phyloP scores from a whole-genome alignment of 495 filamentous ascomycete genomes.

The Amorphotheca resinae region DNA sequence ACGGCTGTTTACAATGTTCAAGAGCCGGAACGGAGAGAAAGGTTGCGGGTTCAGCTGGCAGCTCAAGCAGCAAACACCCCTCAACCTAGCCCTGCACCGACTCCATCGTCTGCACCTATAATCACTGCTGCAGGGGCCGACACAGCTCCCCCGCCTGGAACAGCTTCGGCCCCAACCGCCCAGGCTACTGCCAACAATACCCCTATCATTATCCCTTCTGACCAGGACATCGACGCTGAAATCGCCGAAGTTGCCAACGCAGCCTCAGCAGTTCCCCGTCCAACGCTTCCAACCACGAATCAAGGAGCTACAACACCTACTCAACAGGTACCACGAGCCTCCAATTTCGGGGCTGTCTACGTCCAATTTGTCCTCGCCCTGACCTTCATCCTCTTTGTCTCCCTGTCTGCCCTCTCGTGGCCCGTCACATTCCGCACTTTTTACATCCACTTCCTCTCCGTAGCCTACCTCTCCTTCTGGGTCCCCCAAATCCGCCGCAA shows the following conservation, averaged over 20 bases:
- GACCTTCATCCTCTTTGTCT: conserved; percentile 57
- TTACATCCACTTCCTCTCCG: conserved; percentile 56
- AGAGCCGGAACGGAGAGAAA: conserved; percentile 62
- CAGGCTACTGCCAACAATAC: conserved; percentile 41
- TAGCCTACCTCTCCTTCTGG: conserved; percentile 83
- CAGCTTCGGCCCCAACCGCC: conserved; percentile 49
- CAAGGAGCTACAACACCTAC: background rate
- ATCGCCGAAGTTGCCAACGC: conserved; percentile 32
- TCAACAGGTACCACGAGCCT: background rate
- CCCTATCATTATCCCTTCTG: conserved; percentile 71
- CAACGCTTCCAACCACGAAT: conserved; percentile 17
- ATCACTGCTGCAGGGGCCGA: conserved; percentile 21
- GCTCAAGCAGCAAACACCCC: conserved; percentile 6
- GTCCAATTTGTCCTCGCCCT: conserved; percentile 66
- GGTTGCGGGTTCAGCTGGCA: conserved; percentile 34
- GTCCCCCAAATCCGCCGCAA: conserved; percentile 84
- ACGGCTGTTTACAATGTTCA: conserved; percentile 82
- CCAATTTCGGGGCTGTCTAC: conserved; percentile 59
- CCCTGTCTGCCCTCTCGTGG: conserved; percentile 56
- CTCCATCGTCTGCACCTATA: background rate
- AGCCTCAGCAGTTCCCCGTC: conserved; percentile 12
- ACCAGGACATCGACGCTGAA: conserved; percentile 62
- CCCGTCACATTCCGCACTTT: conserved; percentile 50
- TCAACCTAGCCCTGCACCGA: conserved; percentile 1
- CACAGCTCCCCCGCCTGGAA: no score